A percentile compares a stretch with the other conserved stretches of the same genome.
Evolutionary conservation across 371 early-diverging fungal genomes (phyloP).

Genomic region (Circinella minor): DNA sequence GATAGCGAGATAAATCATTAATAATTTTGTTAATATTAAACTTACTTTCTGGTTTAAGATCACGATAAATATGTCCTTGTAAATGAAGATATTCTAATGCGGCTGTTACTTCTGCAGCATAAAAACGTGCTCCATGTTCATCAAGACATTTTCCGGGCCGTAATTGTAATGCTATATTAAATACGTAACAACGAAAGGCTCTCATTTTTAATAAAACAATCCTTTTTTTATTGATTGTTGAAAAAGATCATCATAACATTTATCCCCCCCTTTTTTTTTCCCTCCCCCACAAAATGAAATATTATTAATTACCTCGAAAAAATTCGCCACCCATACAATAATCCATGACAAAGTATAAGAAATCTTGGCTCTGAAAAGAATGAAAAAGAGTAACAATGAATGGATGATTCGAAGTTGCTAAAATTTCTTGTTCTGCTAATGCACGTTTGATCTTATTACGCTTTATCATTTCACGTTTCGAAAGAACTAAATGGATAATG

Average conservation of each 20-base stretch:
- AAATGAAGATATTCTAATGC: slow-evolving; percentile 94
- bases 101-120: slow-evolving; percentile 93
- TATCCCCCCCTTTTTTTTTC: no score
- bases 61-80: slow-evolving; percentile 94
- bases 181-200: no score
- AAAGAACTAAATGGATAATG: slow-evolving; percentile 61
- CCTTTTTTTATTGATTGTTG: neutral
- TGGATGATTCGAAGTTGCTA: slow-evolving; percentile 92
- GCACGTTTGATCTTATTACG: slow-evolving; percentile 96
- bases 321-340: slow-evolving; percentile 99
- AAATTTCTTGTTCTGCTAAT: slow-evolving; percentile 94
- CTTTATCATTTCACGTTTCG: slow-evolving; percentile 94
- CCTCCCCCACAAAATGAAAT: neutral
- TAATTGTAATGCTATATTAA: slow-evolving; percentile 64
- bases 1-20: no score
- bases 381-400: slow-evolving; percentile 98
- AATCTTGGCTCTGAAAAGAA: slow-evolving; percentile 93
- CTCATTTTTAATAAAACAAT: no score
- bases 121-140: slow-evolving; percentile 91
- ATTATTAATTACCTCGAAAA: slow-evolving; percentile 67
- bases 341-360: slow-evolving; percentile 97
- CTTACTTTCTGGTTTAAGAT: slow-evolving; percentile 98
- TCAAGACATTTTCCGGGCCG: slow-evolving; percentile 77
- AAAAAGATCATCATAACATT: no score
- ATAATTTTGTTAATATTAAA: neutral